phyloP scores from a whole-genome alignment of 2,329 filamentous ascomycete genomes.

The Ophiostoma ulmi region DNA sequence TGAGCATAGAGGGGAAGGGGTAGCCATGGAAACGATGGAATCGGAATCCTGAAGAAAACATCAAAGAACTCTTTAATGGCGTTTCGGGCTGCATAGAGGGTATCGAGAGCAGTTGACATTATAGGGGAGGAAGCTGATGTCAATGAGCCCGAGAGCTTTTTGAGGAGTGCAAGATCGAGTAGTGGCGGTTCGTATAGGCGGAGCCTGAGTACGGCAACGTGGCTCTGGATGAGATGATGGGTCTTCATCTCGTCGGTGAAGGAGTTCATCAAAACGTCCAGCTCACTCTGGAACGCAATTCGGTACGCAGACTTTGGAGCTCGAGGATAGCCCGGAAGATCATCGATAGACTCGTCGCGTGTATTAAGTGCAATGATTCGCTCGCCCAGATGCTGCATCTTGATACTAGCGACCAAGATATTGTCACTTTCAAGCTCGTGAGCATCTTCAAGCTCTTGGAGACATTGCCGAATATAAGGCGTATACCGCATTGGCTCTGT shows the following conservation, averaged over 20 bases:
- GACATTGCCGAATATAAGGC: conserved; percentile 48
- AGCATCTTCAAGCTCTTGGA: conserved; percentile 41
- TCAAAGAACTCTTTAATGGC: conserved; percentile 40
- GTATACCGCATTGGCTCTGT: conserved; percentile 49
- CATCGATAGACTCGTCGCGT: conserved; percentile 32
- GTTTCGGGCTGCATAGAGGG: conserved; percentile 46
- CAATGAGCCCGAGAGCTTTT: conserved; percentile 42
- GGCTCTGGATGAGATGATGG: conserved; percentile 38
- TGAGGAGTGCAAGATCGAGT: conserved; percentile 39
- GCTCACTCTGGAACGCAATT: conserved; percentile 43
- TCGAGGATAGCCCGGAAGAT: conserved; percentile 29
- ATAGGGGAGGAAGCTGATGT: conserved; percentile 33
- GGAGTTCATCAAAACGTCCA: conserved; percentile 39
- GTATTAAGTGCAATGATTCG: conserved; percentile 43
- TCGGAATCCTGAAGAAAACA: background rate
- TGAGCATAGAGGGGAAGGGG: conserved; percentile 44
- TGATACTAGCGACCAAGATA: conserved; percentile 44
- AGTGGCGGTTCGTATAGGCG: conserved; percentile 47
- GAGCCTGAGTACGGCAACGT: conserved; percentile 40
- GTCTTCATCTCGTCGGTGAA: conserved; percentile 36
- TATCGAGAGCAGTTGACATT: conserved; percentile 42
- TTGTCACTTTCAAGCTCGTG: conserved; percentile 45
- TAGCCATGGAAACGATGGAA: conserved; percentile 30
- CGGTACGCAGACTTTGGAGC: conserved; percentile 44
- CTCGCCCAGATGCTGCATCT: conserved; percentile 47